Evolutionary conservation across 495 filamentous ascomycete genomes (phyloP), one percentile per base, ranked within the genome.

Genomic region (Elasticomyces elasticus): DNA sequence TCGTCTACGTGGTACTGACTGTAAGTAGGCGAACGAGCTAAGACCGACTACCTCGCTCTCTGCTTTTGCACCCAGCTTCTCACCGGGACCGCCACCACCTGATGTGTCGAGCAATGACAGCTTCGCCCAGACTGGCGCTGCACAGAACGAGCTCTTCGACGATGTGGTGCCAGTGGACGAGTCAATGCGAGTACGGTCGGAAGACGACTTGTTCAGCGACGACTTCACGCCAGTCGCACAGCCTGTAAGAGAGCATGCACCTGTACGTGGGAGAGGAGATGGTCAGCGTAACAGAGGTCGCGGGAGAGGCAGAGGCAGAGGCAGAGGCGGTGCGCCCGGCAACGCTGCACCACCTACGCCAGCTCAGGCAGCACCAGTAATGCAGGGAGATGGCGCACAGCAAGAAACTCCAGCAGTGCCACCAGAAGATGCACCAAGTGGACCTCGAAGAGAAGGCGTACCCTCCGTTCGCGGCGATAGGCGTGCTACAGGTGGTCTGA

Each of bases 121-220:
- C n/a, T 63, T 63, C 42, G 53, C 43, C 3, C 57, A 61, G 35
- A 60, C 61, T n/a, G 57, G 54, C 2, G 40, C 53, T 1, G 30
- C 31, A 22, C 42, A 60, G 5, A 40, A 60, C 22, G 50, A 54
- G 17, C 40, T 63, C 15, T 52, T 55, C 54, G 61, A 61, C 42
- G 58, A 63, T 43, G 54, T 58, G n/a, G 33, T 42, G 12, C 47
- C 53, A 5, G 41, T 43, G 0, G 56, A 60, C 37, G 53, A 58
- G 24, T 53, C 58, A 11, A 61, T 63, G 42, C 84, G 85, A 60
- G 83, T 83, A 0, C 73, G 82, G 26, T 74, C 73, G 11, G 76
- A 75, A 15, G 83, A 87, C 57, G 82, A 86, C 64, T 67, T 86
- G 15, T 85, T 85, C 61, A 79, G 83, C 58, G 83, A 87, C 61